A percentile compares a stretch with the other conserved stretches of the same genome.
Conservation (phyloP, 2,329 filamentous ascomycete species). For the Monosporascus ibericus region DNA sequence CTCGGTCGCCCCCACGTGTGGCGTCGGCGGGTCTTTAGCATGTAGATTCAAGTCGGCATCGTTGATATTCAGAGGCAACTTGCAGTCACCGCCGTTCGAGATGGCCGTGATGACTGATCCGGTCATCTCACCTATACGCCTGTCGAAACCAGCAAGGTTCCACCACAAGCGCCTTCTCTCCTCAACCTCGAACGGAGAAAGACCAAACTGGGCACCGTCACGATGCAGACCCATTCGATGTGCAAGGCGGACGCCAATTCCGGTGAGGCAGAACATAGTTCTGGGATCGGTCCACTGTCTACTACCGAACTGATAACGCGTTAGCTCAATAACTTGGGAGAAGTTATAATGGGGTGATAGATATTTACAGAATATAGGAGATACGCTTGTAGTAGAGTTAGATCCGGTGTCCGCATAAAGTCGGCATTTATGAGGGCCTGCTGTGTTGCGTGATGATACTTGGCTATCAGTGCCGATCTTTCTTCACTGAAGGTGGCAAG, state of each 20-base stretch:
- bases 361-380: slow-evolving; percentile 58
- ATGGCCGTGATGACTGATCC: slow-evolving; percentile 52
- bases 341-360: background rate
- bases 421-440: slow-evolving; percentile 61
- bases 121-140: slow-evolving; percentile 61
- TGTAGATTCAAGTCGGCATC: slow-evolving; percentile 53
- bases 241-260: slow-evolving; percentile 60
- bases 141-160: slow-evolving; percentile 63
- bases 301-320: slow-evolving; percentile 41
- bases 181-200: slow-evolving; percentile 58
- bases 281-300: slow-evolving; percentile 55
- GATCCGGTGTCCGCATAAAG: slow-evolving; percentile 60
- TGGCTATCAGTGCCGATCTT: slow-evolving; percentile 42
- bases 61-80: slow-evolving; percentile 54
- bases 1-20: slow-evolving; percentile 48
- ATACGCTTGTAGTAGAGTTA: slow-evolving; percentile 62
- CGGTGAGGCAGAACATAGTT: slow-evolving; percentile 54
- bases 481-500: slow-evolving; percentile 45
- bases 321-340: slow-evolving; percentile 18
- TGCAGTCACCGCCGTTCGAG: slow-evolving; percentile 48
- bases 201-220: slow-evolving; percentile 47
- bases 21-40: slow-evolving; percentile 46
- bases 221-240: slow-evolving; percentile 64
- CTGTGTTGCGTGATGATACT: slow-evolving; percentile 53
- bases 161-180: slow-evolving; percentile 69